Evolutionary conservation across 2,329 filamentous ascomycete species (phyloP).

Genomic region (Ascochyta pisi): DNA sequence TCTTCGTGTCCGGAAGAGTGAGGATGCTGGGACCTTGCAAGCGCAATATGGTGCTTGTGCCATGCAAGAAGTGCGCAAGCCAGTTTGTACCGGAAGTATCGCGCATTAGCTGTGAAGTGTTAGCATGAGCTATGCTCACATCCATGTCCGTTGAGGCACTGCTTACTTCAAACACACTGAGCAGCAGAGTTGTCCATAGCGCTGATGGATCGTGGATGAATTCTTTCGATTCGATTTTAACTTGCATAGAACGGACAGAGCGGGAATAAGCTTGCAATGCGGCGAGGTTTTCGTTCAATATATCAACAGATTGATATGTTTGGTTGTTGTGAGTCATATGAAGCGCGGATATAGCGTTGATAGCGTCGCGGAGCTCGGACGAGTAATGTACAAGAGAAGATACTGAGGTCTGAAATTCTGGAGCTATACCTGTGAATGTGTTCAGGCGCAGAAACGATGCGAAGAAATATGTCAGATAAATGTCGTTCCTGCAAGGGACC

Average conservation of each 20-base stretch:
- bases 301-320: background rate
- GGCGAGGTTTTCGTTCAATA: background rate
- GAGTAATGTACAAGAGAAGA: slow-evolving; percentile 19
- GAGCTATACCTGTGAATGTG: slow-evolving; percentile 14
- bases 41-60: slow-evolving; percentile 35
- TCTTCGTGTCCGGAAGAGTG: background rate
- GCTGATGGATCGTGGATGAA: slow-evolving; percentile 25
- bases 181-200: slow-evolving; percentile 36
- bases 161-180: slow-evolving; percentile 36
- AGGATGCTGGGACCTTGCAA: slow-evolving; percentile 27
- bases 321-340: slow-evolving; percentile 12
- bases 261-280: slow-evolving; percentile 28
- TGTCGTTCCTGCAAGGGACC: background rate
- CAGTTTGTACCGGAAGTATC: slow-evolving; percentile 35
- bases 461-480: slow-evolving; percentile 32
- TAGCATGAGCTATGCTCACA: background rate
- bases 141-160: background rate
- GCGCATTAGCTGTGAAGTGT: slow-evolving; percentile 31
- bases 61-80: slow-evolving; percentile 38
- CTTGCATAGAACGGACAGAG: slow-evolving; percentile 25
- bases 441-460: slow-evolving; percentile 33
- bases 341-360: slow-evolving; percentile 26
- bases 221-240: slow-evolving; percentile 16
- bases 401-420: slow-evolving; percentile 20
- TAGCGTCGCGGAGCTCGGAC: slow-evolving; percentile 26